These are phyloP conservation scores for Diutina ranongensis DNA, from an alignment of 1,139 yeast species.

Conservation along the genomic window DNA sequence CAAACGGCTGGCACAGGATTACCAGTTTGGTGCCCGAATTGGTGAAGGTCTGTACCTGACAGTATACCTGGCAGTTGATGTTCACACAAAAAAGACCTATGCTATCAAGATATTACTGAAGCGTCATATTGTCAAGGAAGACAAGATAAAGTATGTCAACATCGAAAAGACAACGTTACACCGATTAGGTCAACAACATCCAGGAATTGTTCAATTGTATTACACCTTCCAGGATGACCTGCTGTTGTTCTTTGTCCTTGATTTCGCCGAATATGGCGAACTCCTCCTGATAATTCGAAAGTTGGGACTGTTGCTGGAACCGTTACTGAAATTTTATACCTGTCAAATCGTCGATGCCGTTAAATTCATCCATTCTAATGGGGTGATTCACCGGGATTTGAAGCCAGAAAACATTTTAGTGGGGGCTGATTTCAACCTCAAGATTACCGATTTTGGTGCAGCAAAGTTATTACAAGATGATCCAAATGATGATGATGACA, in stretches of 20 bases:
- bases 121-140: constrained; percentile 64
- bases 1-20: constrained; percentile 38
- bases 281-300: constrained; percentile 49
- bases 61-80: constrained; percentile 57
- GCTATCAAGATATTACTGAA: constrained; percentile 71
- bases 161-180: constrained; percentile 69
- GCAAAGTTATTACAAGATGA: constrained; percentile 54
- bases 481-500: constrained; percentile 24
- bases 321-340: constrained; percentile 14
- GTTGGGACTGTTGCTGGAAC: constrained; percentile 45
- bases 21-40: constrained; percentile 56
- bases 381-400: constrained; percentile 6
- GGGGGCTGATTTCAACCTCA: constrained; percentile 68
- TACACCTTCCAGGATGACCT: constrained; percentile 73
- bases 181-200: constrained; percentile 52
- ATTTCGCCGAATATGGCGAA: constrained; percentile 76
- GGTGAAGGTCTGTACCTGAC: constrained; percentile 83
- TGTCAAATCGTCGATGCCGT: constrained; percentile 4
- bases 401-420: constrained; percentile 18
- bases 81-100: constrained; percentile 42
- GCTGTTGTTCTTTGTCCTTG: constrained; percentile 61
- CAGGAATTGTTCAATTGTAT: constrained; percentile 59
- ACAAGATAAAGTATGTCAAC: constrained; percentile 69
- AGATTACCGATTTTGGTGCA: constrained; percentile 97
- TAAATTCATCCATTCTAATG: constrained; percentile 5